Base-by-base conservation (phyloP, 768 basidiomycete genomes). In the Boletus reticulatus region DNA sequence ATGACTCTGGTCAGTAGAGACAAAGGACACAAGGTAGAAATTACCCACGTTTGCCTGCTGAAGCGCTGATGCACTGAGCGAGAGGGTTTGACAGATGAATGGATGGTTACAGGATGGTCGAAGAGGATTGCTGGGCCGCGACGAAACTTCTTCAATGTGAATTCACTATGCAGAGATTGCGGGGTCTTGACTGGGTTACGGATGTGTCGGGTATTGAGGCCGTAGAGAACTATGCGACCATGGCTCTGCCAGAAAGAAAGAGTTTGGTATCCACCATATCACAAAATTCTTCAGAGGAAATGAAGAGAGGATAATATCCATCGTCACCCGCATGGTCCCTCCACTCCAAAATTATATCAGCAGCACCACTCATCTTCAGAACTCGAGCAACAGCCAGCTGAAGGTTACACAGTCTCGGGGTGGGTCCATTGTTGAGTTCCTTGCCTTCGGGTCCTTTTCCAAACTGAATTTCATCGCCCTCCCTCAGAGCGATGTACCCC, bases 361-460 rank as follows among this genome's bases (percentile, higher is more conserved):
- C 54, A 32, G 54, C 54, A 52, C 50, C 54, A 44, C 54, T 55
- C 54, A 55, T 52, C 54, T 5, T 55, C 38, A 46, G 10, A 46
- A 41, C 52, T 16, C 31, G 51, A 56, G 51, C 55, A 31, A 46
- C 13, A 54, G 55, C 55, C 37, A 54, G 17, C 37, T 19, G 51
- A 34, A 56, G 22, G 36, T 56, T 56, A 13, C 43, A 56, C 11
- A 53, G 31, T 3, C 1, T 45, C 12, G 29, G 8, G 29, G 9
- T 1, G 29, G 50, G 41, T 29, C 29, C 29, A 43, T 41, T 6
- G 37, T 20, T 0, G 11, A 56, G 51, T 14, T 27, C 6, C 17
- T 42, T 31, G 38, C 52, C 52, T 12, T 54, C 34, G 7, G 44
- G 22, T 36, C 55, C 52, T 42, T 31, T n/a, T 47, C 52, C 55